Percentiles rank a stretch among this genome's conserved stretches.
phyloP scores from a whole-genome alignment of 257 asterid species.

The Solanum sejunctum region DNA sequence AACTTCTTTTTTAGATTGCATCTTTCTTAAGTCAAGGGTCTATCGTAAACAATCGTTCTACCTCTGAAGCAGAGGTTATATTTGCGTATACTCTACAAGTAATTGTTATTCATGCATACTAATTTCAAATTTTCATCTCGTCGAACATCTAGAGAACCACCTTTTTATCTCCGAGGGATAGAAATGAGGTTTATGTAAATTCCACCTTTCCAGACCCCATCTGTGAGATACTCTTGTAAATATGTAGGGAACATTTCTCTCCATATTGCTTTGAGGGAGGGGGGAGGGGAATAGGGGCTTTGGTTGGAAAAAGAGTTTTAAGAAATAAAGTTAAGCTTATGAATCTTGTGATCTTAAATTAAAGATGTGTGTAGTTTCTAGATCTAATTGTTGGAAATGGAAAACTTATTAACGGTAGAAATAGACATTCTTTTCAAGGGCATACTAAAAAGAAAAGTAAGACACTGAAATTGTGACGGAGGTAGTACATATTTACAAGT shows the following conservation, averaged over 20 bases:
- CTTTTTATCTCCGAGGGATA: no score
- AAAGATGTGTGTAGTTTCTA: no score
- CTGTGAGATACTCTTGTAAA: no score
- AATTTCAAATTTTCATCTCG: background rate
- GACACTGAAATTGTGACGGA: background rate
- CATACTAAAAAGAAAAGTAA: background rate
- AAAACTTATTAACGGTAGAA: no score
- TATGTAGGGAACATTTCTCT: background rate
- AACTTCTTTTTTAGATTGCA: background rate
- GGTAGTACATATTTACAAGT: background rate
- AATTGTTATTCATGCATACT: background rate
- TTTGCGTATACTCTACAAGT: background rate
- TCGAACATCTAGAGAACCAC: background rate
- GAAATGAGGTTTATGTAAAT: fast-evolving
- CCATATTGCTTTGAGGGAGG: background rate
- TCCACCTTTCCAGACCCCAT: no score
- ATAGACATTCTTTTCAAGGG: no score
- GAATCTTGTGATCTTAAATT: no score
- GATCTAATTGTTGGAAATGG: no score
- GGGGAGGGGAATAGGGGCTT: no score
- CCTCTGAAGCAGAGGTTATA: background rate
- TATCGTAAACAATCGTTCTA: background rate
- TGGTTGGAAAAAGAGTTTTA: no score
- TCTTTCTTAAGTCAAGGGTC: fast-evolving
- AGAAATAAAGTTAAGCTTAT: no score